Evolutionary conservation across 2,329 filamentous ascomycete genomes (phyloP), one percentile per base, ranked within the genome.

Genomic region (Sporothrix brasiliensis): DNA sequence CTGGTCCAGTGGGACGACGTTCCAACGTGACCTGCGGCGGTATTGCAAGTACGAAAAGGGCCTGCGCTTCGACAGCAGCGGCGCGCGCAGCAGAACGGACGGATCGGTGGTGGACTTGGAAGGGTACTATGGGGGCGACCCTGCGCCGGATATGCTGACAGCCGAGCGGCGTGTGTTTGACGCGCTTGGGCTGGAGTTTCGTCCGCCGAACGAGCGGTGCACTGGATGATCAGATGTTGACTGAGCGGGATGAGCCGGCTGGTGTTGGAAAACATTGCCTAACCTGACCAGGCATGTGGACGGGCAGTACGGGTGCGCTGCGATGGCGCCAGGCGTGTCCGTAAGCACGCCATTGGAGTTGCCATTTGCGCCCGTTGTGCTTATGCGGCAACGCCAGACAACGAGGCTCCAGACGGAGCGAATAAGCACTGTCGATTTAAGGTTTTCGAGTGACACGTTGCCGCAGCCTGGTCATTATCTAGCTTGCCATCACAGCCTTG

Each of bases 31-130:
- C 78, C 78, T 98, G 69, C 84, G 94, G 53, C 83, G 90, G 47
- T 97, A 94, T 79, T 92, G 90, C 72, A 94, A 92, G 79, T 85
- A 88, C 50, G 83, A 86, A 70, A 89, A 87, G 75, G 83, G 83
- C 0, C 90, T 92, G 84, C 97, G 95, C 85, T 98, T 98, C 77
- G 94, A 97, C 77, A 95, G 91, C 73, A 96, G 92, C 76, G 95
- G 95, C 0, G 87, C 97, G 13, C 85, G 93, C 58, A 88, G 88
- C 75, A 84, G 89, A 10, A 79, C 76, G 10, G 87, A 89, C 69
- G 92, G 92, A 1, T 80, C 81, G 3, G 89, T 89, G 82, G 86
- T 94, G n/a, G 89, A 95, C 78, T 76, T 95, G 9, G 87, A 89
- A 85, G 91, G 82, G 77, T 65, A 34, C 21, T 85, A 76, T 69